phyloP scores from a whole-genome alignment of 768 basidiomycete genomes.

The Trametes coccinea region DNA sequence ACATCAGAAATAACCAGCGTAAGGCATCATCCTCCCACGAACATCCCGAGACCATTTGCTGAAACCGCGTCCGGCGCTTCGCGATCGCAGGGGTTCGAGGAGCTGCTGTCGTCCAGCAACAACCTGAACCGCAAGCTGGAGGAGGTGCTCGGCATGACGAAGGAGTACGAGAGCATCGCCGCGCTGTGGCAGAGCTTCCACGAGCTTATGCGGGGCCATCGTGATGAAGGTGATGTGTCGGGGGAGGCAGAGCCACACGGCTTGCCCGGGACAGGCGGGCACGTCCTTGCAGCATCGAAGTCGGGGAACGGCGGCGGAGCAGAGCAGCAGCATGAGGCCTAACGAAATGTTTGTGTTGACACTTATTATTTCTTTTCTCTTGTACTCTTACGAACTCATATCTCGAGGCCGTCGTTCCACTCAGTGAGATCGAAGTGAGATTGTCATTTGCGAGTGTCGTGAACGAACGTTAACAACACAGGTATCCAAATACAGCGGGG shows the following conservation, averaged over 20 bases:
- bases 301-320: conserved; percentile 8
- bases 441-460: conserved; percentile 23
- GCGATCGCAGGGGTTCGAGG: conserved; percentile 74
- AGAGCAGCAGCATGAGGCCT: conserved; percentile 8
- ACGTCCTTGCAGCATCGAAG: conserved; percentile 44
- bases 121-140: conserved; percentile 88
- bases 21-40: conserved; percentile 7
- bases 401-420: background rate
- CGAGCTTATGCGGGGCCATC: conserved; percentile 60
- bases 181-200: conserved; percentile 82
- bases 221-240: conserved; percentile 27
- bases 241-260: conserved; percentile 33
- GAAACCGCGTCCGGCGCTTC: background rate
- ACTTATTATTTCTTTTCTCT: too few species aligned
- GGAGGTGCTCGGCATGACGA: conserved; percentile 89
- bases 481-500: conserved; percentile 36
- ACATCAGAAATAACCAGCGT: conserved; percentile 75
- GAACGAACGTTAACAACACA: conserved; percentile 25
- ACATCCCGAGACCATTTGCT: background rate
- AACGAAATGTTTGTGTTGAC: background rate
- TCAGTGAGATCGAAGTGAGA: conserved; percentile 8
- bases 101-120: conserved; percentile 82
- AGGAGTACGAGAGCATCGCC: conserved; percentile 88
- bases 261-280: conserved; percentile 75
- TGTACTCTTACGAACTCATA: too few species aligned